These are phyloP conservation scores for Parathielavia appendiculata DNA, from an alignment of 495 filamentous ascomycete genomes.

Conservation along the genomic window DNA sequence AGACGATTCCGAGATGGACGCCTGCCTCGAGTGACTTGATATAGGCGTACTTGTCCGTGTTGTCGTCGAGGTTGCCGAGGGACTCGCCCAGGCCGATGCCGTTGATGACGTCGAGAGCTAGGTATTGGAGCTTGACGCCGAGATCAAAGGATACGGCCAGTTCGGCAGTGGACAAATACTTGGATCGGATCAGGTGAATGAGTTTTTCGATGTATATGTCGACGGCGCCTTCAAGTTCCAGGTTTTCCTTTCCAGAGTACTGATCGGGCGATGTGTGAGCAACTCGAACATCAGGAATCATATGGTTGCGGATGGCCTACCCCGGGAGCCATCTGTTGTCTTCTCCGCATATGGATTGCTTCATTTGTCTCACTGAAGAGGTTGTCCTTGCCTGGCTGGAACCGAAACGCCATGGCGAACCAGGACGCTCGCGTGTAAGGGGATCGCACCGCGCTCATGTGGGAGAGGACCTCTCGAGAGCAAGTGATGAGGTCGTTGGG, in stretches of 20 bases:
- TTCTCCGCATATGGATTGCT: not conserved
- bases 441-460: not conserved
- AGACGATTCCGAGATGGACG: not conserved
- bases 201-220: not conserved
- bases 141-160: not conserved
- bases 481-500: not conserved
- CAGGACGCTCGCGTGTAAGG: not conserved
- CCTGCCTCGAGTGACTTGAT: not conserved
- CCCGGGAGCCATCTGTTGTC: not conserved
- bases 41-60: not conserved
- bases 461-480: not conserved
- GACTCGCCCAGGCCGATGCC: not conserved
- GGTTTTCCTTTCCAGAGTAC: conserved; percentile 2
- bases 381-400: not conserved
- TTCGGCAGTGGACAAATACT: not conserved
- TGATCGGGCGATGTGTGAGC: not conserved
- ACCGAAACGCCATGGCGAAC: not conserved
- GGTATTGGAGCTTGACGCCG: not conserved
- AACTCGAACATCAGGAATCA: not conserved
- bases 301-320: not conserved
- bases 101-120: conserved; percentile 1
- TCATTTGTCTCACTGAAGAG: not conserved
- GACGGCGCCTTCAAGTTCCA: not conserved
- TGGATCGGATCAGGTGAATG: not conserved
- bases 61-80: not conserved